phyloP scores from a whole-genome alignment of 1,139 yeast genomes.

The Magnusiomyces tetraspermus region DNA sequence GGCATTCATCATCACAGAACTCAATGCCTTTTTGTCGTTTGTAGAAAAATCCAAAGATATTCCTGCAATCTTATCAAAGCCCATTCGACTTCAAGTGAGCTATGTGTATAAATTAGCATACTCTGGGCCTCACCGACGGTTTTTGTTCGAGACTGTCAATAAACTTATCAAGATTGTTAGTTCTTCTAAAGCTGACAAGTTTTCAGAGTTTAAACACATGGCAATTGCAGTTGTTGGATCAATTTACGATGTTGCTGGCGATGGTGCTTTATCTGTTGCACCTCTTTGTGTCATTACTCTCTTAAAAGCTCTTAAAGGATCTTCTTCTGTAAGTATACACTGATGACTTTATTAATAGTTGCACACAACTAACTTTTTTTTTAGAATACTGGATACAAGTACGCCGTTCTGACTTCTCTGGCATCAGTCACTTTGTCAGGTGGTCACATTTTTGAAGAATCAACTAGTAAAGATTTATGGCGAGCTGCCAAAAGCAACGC shows the following conservation, averaged over 20 bases:
- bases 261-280: slow-evolving; percentile 27
- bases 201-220: slow-evolving; percentile 23
- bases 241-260: slow-evolving; percentile 24
- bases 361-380: background rate
- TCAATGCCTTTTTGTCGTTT: slow-evolving; percentile 18
- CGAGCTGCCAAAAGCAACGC: slow-evolving; percentile 24
- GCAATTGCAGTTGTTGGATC: slow-evolving; percentile 22
- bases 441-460: slow-evolving; percentile 30
- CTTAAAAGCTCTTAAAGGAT: slow-evolving; percentile 23
- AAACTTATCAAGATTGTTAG: slow-evolving; percentile 22
- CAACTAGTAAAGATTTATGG: slow-evolving; percentile 29
- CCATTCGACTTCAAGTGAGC: slow-evolving; percentile 21
- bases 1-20: slow-evolving; percentile 19
- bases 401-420: slow-evolving; percentile 22
- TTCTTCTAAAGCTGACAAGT: slow-evolving; percentile 27
- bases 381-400: slow-evolving; percentile 26
- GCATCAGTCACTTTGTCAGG: slow-evolving; percentile 21
- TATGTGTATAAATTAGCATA: slow-evolving; percentile 19
- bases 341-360: background rate
- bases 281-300: slow-evolving; percentile 28
- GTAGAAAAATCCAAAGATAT: slow-evolving; percentile 19
- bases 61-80: slow-evolving; percentile 15
- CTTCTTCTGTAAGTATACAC: slow-evolving; percentile 22
- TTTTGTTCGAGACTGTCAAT: slow-evolving; percentile 28
- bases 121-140: slow-evolving; percentile 17